phyloP scores from a whole-genome alignment of 2,329 filamentous ascomycete species.

The Exserohilum rostratum region DNA sequence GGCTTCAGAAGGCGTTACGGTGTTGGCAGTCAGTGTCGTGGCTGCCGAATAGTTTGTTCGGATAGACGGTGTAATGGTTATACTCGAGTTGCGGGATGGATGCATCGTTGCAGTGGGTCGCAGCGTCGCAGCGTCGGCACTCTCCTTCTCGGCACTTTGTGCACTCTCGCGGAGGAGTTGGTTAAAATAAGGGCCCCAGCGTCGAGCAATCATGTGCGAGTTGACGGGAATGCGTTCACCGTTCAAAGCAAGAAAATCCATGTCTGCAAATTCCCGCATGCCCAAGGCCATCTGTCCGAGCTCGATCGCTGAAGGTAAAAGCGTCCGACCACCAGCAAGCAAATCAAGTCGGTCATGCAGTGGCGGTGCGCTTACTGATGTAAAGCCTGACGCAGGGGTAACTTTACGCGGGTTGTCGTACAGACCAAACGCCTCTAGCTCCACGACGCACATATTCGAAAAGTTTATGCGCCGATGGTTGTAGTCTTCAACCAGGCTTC shows the following conservation, averaged over 20 bases:
- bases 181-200: slow-evolving; percentile 97
- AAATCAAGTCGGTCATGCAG: slow-evolving; percentile 59
- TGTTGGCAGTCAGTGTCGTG: slow-evolving; percentile 52
- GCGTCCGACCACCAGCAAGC: slow-evolving; percentile 75
- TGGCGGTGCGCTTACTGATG: slow-evolving; percentile 76
- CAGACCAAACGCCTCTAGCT: slow-evolving; percentile 94
- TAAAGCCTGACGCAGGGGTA: slow-evolving; percentile 79
- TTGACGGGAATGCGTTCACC: slow-evolving; percentile 94
- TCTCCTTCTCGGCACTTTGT: slow-evolving; percentile 62
- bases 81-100: slow-evolving; percentile 75
- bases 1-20: slow-evolving; percentile 44
- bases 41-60: slow-evolving; percentile 55
- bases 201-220: slow-evolving; percentile 81
- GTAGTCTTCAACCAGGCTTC: slow-evolving; percentile 95
- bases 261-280: slow-evolving; percentile 87
- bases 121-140: slow-evolving; percentile 74
- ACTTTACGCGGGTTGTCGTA: slow-evolving; percentile 91
- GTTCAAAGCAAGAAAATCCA: slow-evolving; percentile 92
- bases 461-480: slow-evolving; percentile 98
- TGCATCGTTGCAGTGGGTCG: slow-evolving; percentile 64
- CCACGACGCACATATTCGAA: slow-evolving; percentile 93
- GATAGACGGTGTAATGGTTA: slow-evolving; percentile 79
- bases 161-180: slow-evolving; percentile 83
- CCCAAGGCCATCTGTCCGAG: slow-evolving; percentile 80
- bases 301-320: slow-evolving; percentile 80